phyloP scores from a whole-genome alignment of 306 rosid species.

The Castanospermum australe region DNA sequence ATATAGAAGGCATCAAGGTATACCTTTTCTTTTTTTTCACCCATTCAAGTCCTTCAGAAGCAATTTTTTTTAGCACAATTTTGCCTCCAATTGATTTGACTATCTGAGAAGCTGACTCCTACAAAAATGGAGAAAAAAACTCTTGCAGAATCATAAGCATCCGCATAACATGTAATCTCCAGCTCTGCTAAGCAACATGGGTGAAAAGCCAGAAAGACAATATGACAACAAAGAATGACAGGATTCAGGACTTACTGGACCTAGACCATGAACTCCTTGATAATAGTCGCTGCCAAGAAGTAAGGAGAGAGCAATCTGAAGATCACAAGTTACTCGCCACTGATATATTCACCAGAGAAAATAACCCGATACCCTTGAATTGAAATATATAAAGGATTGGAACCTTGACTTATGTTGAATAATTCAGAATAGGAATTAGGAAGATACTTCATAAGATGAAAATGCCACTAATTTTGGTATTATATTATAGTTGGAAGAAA shows the following conservation, averaged over 20 bases:
- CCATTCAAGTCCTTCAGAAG: slow-evolving; percentile 72
- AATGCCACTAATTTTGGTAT: neutral
- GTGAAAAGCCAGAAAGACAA: neutral
- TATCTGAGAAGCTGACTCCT: slow-evolving; percentile 79
- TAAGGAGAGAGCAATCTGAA: slow-evolving; percentile 75
- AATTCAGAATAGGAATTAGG: neutral
- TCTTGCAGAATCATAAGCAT: slow-evolving; percentile 19
- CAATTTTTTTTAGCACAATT: slow-evolving; percentile 59
- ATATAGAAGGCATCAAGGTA: neutral
- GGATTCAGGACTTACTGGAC: slow-evolving; percentile 56
- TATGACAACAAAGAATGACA: slow-evolving; percentile 5
- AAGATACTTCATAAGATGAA: neutral
- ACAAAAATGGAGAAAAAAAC: slow-evolving; percentile 24
- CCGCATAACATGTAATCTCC: slow-evolving; percentile 1
- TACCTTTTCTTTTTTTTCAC: slow-evolving; percentile 53
- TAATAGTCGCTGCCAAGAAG: slow-evolving; percentile 83
- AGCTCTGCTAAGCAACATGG: neutral
- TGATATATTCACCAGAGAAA: slow-evolving; percentile 8
- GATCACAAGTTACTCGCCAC: slow-evolving; percentile 36
- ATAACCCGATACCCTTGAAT: slow-evolving; percentile 8
- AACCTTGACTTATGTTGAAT: neutral
- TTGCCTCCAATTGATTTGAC: slow-evolving; percentile 71
- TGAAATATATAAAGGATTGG: neutral
- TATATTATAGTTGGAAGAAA: neutral
- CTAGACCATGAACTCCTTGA: slow-evolving; percentile 71